Conservation (phyloP, 805 yeast species). For the Yarrowia porcina region DNA sequence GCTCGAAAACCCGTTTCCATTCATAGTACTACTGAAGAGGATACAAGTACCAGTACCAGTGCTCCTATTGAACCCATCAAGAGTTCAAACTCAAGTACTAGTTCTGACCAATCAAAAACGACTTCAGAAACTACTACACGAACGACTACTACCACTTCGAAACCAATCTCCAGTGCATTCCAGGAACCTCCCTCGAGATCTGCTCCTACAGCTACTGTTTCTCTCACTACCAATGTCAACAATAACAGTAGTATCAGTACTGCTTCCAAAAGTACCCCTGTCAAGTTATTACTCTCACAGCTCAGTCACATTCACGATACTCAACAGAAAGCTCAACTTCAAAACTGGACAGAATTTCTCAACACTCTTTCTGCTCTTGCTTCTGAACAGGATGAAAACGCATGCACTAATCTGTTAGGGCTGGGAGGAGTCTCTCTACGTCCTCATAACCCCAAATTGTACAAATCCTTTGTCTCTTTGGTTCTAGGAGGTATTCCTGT, state of each 20-base stretch:
- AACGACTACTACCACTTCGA: not conserved
- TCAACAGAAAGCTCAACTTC: slow-evolving; percentile 41
- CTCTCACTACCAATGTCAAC: not conserved
- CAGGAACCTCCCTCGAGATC: not conserved
- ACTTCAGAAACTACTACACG: not conserved
- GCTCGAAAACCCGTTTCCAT: not conserved
- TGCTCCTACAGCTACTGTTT: slow-evolving; percentile 5
- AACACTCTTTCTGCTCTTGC: slow-evolving; percentile 35
- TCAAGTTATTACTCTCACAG: slow-evolving; percentile 39
- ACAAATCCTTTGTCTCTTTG: slow-evolving; percentile 35
- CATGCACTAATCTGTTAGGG: slow-evolving; percentile 39
- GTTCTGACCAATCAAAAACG: too few relatives aligned
- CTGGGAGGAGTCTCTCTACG: slow-evolving; percentile 38
- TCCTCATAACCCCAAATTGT: slow-evolving; percentile 1
- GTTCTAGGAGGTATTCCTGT: slow-evolving; percentile 50
- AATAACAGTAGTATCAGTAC: not conserved
- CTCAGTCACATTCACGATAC: slow-evolving; percentile 48
- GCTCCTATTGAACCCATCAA: not conserved
- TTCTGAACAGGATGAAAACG: slow-evolving; percentile 28
- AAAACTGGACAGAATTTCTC: slow-evolving; percentile 49
- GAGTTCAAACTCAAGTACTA: not conserved
- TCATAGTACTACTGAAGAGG: not conserved
- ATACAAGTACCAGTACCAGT: too few relatives aligned
- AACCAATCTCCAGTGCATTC: slow-evolving; percentile 10
- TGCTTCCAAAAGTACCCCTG: slow-evolving; percentile 21